phyloP scores from a whole-genome alignment of 805 yeast species.

The Candida tibetensis region DNA sequence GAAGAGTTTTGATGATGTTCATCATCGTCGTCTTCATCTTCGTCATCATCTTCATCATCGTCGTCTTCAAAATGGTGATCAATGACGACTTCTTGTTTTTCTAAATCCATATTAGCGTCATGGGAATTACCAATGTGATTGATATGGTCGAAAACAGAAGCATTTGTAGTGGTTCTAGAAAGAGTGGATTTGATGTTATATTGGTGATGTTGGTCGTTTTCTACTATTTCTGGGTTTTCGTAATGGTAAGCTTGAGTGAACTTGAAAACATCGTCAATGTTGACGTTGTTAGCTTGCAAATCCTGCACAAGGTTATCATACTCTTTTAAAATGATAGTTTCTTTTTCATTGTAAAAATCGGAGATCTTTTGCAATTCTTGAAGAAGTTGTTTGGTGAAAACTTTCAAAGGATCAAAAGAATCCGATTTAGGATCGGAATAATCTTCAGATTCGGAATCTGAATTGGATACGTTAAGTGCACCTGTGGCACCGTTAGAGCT shows the following conservation, averaged over 20 bases:
- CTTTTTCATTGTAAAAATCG: conserved; percentile 47
- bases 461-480: no score
- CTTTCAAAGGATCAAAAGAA: conserved; percentile 30
- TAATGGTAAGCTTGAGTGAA: conserved; percentile 24
- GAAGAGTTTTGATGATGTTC: conserved; percentile 40
- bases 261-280: conserved; percentile 25
- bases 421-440: conserved; percentile 7
- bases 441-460: conserved; percentile 1
- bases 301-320: conserved; percentile 48
- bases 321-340: conserved; percentile 43
- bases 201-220: conserved; percentile 20
- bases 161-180: conserved; percentile 21
- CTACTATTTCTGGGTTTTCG: conserved; percentile 10
- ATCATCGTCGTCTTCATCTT: conserved; percentile 27
- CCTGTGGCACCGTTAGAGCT: neutral
- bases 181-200: conserved; percentile 18
- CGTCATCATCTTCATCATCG: conserved; percentile 34
- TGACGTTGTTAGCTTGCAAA: conserved; percentile 32
- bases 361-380: conserved; percentile 53
- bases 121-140: conserved; percentile 25
- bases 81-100: conserved; percentile 12
- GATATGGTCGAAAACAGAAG: conserved; percentile 26
- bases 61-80: conserved; percentile 12
- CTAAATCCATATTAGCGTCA: conserved; percentile 9
- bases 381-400: conserved; percentile 46